Evolutionary conservation across 2,329 filamentous ascomycete genomes (phyloP), one percentile per base, ranked within the genome.

Genomic region (Epichloe hybrida): DNA sequence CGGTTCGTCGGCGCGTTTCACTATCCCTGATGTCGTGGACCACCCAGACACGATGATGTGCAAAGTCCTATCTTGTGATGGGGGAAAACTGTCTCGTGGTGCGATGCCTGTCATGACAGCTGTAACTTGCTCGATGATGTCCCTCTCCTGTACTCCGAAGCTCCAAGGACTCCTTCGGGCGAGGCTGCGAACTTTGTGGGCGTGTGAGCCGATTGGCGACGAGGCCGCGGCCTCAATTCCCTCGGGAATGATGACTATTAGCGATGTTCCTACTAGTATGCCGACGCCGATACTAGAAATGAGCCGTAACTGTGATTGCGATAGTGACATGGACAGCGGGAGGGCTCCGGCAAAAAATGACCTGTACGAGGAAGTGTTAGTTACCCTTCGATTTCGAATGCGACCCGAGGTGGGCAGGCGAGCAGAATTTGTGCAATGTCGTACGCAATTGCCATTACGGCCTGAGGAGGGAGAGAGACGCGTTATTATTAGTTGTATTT

Each of bases 221-320:
- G 75, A 81, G 58, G 93, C 88, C 52, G 96, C 77, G 3, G 93
- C 91, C 64, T 96, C 90, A 53, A 97, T 84, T 38, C 93, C 93
- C 67, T 98, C 93, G 1, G 93, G 93, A 61, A 98, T 95, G 62
- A 98, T 97, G 35, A 98, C 89, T 56, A 97, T 91, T 56, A 98
- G 77, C 1, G 91, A 91, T 31, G 93, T 97, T 37, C 93, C 93
- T 15, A 98, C 90, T 8, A 98, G 74, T 48, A 98, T 86, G 43
- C 93, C 93, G 66, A 95, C 88, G 49, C 93, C 93, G 64, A 97
- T 80, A 52, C 89, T 90, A 21, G 91, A 94, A 64, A 97, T 86
- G 47, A 95, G 73, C 62, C 91, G 84, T 52, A 97, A 73, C 66
- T 95, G 88, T 42, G 88, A 87, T 53, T 86, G 82, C 34, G 90